Percentiles rank a stretch among this genome's conserved stretches.
Evolutionary conservation across 2,329 filamentous ascomycete genomes (phyloP).

Genomic region (Aspergillus thermomutatus): DNA sequence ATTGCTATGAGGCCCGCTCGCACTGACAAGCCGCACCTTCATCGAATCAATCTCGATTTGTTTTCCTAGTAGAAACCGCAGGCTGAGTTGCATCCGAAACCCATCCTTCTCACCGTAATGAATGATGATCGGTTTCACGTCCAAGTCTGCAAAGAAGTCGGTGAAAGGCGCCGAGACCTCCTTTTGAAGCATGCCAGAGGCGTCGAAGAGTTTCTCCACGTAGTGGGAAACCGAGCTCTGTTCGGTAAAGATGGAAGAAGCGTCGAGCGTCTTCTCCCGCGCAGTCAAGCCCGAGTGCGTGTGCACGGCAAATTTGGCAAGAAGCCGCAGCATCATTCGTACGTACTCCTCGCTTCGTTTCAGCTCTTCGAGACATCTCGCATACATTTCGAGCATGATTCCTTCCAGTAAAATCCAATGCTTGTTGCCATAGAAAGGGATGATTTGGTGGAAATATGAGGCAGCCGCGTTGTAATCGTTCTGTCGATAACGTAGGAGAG

Average conservation of each 20-base stretch:
- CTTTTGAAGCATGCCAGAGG: conserved; percentile 50
- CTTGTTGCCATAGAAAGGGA: conserved; percentile 72
- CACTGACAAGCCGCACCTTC: conserved; percentile 60
- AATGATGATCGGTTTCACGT: conserved; percentile 64
- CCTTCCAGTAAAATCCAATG: conserved; percentile 78
- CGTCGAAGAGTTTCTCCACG: conserved; percentile 44
- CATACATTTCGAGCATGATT: conserved; percentile 81
- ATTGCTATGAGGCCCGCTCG: conserved; percentile 47
- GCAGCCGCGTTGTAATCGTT: conserved; percentile 72
- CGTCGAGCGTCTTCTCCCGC: conserved; percentile 29
- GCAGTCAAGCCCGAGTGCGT: conserved; percentile 30
- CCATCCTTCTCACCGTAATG: conserved; percentile 72
- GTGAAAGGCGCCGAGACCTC: conserved; percentile 67
- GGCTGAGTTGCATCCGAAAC: conserved; percentile 65
- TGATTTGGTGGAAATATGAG: conserved; percentile 72
- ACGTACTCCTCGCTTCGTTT: conserved; percentile 76
- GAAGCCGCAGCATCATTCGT: conserved; percentile 67
- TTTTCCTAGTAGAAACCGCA: conserved; percentile 71
- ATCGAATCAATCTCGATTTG: conserved; percentile 64
- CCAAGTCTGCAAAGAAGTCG: conserved; percentile 69
- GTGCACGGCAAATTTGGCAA: conserved; percentile 36
- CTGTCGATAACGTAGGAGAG: conserved; percentile 74
- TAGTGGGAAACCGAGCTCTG: conserved; percentile 32
- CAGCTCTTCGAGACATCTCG: conserved; percentile 74
- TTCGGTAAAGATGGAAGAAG: conserved; percentile 28